Evolutionary conservation across 257 asterid genomes (phyloP).

Genomic region (Solanum chiquidenum): DNA sequence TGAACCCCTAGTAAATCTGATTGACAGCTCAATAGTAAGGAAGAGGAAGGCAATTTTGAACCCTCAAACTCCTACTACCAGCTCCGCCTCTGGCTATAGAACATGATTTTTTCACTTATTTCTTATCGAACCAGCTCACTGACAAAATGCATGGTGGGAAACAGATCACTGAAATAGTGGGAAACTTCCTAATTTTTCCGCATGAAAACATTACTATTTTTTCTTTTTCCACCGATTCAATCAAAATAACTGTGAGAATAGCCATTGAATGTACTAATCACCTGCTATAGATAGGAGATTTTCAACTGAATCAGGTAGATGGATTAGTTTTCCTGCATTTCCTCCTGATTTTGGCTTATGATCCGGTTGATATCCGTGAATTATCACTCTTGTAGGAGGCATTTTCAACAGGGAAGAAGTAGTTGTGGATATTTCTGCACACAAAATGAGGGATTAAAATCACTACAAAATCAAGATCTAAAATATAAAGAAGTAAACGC

Average conservation of each 20-base stretch:
- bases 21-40: too few species aligned
- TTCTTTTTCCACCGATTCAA: not conserved
- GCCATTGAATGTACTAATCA: not conserved
- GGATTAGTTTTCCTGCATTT: constrained; percentile 61
- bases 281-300: constrained; percentile 75
- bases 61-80: too few species aligned
- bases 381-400: constrained; percentile 50
- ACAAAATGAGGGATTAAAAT: constrained; percentile 1
- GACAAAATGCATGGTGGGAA: too few species aligned
- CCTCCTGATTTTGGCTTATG: constrained; percentile 31
- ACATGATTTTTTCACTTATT: too few species aligned
- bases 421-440: constrained; percentile 21
- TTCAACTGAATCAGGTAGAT: constrained; percentile 71
- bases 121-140: too few species aligned
- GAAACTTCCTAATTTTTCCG: too few species aligned
- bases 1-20: too few species aligned
- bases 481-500: not conserved
- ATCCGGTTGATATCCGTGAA: constrained; percentile 82
- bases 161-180: too few species aligned
- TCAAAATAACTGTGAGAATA: too few species aligned
- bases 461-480: not conserved
- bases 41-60: too few species aligned
- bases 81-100: too few species aligned
- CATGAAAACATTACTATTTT: too few species aligned
- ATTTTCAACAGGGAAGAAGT: constrained; percentile 10